Base-by-base conservation (phyloP, 192 early-diverging fungal species). In the Jimgerdemannia flammicorona region DNA sequence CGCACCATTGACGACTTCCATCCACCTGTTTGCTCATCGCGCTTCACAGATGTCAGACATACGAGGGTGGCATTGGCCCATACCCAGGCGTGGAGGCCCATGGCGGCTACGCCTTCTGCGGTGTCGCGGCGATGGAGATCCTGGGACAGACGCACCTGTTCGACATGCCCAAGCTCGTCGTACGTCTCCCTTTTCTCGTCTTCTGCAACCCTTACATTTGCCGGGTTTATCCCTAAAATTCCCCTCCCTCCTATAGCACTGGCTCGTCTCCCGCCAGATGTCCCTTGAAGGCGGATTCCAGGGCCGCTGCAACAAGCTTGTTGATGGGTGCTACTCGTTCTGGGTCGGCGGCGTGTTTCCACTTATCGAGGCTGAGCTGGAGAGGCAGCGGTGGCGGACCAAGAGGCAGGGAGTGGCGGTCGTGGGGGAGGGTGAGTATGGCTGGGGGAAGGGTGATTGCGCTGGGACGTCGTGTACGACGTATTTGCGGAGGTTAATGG, bases 271-370 rank as follows among this genome's bases (percentile, higher is more conserved):
- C 3, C 80, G 95, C 54, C 98, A 99, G 83, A 91, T 98, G 93
- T 78, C 81, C 42, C 74, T 95, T 39, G 98, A 99, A 84, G 97
- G 97, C 64, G 98, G 98, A 40, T 99, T 98, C 77, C 94, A 94
- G 71, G 98, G 98, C 4, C 85, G 98, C 63, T 93, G 94, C 1
- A 99, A 99, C 81, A 99, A 99, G 83, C 86, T 99, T 0, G 98
- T 99, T 0, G 98, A 99, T 82, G 98, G 97, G 0, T 99, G 98
- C 78, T 99, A 99, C 82, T 95, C 98, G 0, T 96, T 96, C 77
- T 99, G 98, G 98, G 88, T 92, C 43, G 96, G 95, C 7, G 96
- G 91, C 7, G 81, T 90, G 3, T 92, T 92, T 63, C 89, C 93
- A 1, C 72, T 99, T 17, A 70, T 96, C 68, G 87, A 87, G 64